Evolutionary conservation across 306 rosid species (phyloP).

Genomic region (Rosa multiflora): DNA sequence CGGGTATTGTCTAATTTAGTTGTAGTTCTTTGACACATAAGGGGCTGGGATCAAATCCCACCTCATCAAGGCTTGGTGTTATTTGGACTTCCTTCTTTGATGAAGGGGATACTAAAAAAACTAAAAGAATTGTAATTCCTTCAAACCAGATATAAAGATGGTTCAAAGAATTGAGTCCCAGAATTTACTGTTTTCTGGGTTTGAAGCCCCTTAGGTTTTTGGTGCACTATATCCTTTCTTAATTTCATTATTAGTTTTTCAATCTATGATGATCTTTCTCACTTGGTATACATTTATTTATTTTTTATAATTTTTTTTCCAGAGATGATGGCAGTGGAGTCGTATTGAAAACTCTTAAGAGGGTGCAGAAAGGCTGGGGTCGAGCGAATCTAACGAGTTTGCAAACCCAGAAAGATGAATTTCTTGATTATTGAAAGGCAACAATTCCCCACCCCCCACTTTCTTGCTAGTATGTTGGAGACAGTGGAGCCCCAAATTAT

Average conservation of each 20-base stretch:
- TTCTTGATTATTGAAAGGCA: constrained; percentile 51
- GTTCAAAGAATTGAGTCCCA: background rate
- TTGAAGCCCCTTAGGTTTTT: constrained; percentile 8
- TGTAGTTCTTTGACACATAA: background rate
- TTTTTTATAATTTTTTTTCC: constrained; percentile 22
- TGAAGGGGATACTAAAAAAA: background rate
- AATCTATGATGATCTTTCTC: constrained; percentile 15
- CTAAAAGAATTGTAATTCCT: background rate
- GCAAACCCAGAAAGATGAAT: constrained; percentile 44
- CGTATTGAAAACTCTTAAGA: constrained; percentile 68
- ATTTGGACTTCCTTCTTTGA: background rate
- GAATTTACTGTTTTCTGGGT: background rate
- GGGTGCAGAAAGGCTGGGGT: constrained; percentile 88
- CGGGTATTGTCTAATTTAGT: background rate
- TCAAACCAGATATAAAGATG: background rate
- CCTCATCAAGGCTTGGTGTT: background rate
- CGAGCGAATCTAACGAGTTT: constrained; percentile 53
- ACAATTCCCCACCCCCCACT: constrained; percentile 8
- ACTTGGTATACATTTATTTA: constrained; percentile 12
- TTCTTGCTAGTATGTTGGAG: constrained; percentile 5
- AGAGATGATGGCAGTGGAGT: constrained; percentile 75
- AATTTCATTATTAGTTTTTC: constrained; percentile 9
- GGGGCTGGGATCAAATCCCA: background rate
- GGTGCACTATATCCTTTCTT: background rate
- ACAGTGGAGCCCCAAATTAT: background rate